phyloP scores from a whole-genome alignment of 2,329 filamentous ascomycete species.

The Venturia carpophila region DNA sequence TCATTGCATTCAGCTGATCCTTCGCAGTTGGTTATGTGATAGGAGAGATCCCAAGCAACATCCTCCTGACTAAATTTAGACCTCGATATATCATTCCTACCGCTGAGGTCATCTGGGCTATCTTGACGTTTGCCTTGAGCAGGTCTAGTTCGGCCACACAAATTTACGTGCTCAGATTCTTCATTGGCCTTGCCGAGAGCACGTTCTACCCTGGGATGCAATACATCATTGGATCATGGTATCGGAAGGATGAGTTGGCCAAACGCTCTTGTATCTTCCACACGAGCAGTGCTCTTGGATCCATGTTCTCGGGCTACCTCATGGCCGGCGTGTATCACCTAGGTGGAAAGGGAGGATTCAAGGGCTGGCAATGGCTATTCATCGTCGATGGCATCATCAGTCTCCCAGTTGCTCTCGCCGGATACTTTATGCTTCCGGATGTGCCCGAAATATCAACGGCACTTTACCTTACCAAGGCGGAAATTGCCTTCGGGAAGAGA shows the following conservation, averaged over 20 bases:
- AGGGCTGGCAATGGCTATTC: slow-evolving; percentile 50
- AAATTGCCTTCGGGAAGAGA: slow-evolving; percentile 40
- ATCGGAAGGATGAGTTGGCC: slow-evolving; percentile 43
- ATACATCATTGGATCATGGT: slow-evolving; percentile 47
- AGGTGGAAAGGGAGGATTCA: slow-evolving; percentile 40
- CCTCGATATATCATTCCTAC: slow-evolving; percentile 43
- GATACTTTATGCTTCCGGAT: slow-evolving; percentile 44
- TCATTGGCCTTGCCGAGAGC: slow-evolving; percentile 43
- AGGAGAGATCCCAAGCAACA: slow-evolving; percentile 44
- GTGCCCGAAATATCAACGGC: slow-evolving; percentile 44
- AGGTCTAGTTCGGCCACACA: slow-evolving; percentile 36
- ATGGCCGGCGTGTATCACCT: slow-evolving; percentile 47
- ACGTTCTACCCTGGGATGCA: slow-evolving; percentile 48
- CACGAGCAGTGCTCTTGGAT: slow-evolving; percentile 38
- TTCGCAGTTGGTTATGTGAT: slow-evolving; percentile 52
- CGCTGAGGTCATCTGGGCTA: slow-evolving; percentile 42
- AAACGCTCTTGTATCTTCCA: slow-evolving; percentile 48
- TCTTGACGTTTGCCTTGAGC: slow-evolving; percentile 41
- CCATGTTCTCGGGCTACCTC: slow-evolving; percentile 46
- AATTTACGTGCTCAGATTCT: slow-evolving; percentile 42
- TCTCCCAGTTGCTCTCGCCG: slow-evolving; percentile 44
- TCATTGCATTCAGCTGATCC: not conserved
- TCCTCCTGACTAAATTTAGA: slow-evolving; percentile 43
- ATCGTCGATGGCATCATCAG: slow-evolving; percentile 49
- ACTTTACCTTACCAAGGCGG: slow-evolving; percentile 41